Evolutionary conservation across 768 basidiomycete genomes (phyloP).

Genomic region (Glaciozyma antarctica): DNA sequence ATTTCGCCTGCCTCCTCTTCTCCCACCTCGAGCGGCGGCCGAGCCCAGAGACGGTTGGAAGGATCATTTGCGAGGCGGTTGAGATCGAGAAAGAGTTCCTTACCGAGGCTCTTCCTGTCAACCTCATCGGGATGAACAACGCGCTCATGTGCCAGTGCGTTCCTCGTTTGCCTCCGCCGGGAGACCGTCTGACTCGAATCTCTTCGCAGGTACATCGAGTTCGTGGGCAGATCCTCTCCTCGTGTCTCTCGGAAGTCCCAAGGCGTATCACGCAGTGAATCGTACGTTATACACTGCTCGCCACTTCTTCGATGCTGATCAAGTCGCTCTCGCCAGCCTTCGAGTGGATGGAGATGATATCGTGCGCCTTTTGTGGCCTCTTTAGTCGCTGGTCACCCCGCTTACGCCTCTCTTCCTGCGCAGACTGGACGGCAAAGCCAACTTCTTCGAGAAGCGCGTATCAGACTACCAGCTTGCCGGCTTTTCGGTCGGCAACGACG

Average conservation of each 20-base stretch:
- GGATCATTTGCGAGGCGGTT: constrained; percentile 63
- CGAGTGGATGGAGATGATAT: constrained; percentile 47
- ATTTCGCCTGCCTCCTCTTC: constrained; percentile 58
- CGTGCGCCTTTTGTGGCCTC: neutral
- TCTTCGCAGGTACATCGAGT: constrained; percentile 38
- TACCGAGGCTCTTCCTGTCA: constrained; percentile 61
- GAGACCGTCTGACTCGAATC: too few species aligned
- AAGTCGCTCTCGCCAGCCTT: constrained; percentile 38
- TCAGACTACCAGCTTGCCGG: constrained; percentile 50
- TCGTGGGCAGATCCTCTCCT: constrained; percentile 80
- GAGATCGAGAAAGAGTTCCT: constrained; percentile 44
- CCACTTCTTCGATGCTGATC: too few species aligned
- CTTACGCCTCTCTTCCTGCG: neutral
- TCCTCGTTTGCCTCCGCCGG: constrained; percentile 46
- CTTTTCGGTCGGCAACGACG: constrained; percentile 34
- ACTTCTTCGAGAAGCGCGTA: constrained; percentile 80
- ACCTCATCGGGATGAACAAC: constrained; percentile 82
- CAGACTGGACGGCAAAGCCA: constrained; percentile 82
- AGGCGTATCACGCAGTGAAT: constrained; percentile 63
- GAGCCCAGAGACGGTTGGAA: constrained; percentile 60
- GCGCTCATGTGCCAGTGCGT: constrained; percentile 64
- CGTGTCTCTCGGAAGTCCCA: constrained; percentile 68
- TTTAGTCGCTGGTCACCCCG: neutral
- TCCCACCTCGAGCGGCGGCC: constrained; percentile 67
- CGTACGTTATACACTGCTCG: constrained; percentile 34